Base-by-base conservation (phyloP, 805 yeast species). In the Nakazawaea siamensis region DNA sequence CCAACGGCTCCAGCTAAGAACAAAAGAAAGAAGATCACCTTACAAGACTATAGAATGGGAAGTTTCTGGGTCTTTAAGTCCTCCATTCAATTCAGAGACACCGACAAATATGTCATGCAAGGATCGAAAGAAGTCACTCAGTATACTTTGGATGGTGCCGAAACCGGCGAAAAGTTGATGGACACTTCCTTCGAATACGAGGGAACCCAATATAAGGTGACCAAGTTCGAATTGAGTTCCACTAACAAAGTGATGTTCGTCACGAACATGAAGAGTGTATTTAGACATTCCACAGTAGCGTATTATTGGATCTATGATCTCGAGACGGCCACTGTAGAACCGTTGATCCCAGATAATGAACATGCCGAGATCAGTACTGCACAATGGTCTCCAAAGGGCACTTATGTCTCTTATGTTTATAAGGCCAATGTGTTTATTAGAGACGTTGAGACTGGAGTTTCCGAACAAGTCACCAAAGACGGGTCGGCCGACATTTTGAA, bases 211-310 rank as follows among this genome's bases (percentile, higher is more conserved):
- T 10, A 8, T 7, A 8, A 7, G 7, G 10, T 20, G 7, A 8
- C 23, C 10, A 8, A 7, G 7, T 7, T 20, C 10, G 10, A 20
- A 8, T 7, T 20, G 7, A 20, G 23, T 20, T 7, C 10, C 10
- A 20, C 68, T 14, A 55, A 66, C 16, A 66, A 59, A 46, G 80
- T 76, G 1, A 51, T 90, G 10, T 51, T 86, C 2, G 56, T 57
- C 4, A 66, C 92, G 0, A 70, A 83, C 37, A 37, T 41, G 10
- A 49, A 53, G 11, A 48, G 51, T 20, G 70, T 76, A 47, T 85
- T 77, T 69, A 68, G 95, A 43, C 86, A 85, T 50, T 84, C 95
- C 0, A 58, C 76, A 1, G 57, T 54, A 27, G 79, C 79, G 0
- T 45, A 57, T 16, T 81, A 72, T 55, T 85, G 84, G 80, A 31